phyloP scores from a whole-genome alignment of 2,329 filamentous ascomycete genomes.

The Sporothrix euskadiensis region DNA sequence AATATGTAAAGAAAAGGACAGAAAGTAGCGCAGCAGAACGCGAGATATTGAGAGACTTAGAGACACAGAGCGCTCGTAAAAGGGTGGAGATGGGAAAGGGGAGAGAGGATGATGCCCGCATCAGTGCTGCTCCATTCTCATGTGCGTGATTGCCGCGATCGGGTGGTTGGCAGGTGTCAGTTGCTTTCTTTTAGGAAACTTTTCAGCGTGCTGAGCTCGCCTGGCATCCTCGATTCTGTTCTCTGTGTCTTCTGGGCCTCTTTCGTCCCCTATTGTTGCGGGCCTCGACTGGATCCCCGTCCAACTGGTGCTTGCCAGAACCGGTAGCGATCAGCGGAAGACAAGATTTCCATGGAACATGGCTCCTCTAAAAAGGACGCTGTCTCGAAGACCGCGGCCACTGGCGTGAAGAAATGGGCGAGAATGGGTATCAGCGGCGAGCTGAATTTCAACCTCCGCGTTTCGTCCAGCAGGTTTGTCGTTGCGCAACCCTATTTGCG shows the following conservation, averaged over 20 bases:
- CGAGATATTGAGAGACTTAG: background rate
- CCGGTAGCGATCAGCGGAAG: slow-evolving; percentile 13
- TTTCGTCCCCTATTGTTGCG: slow-evolving; percentile 4
- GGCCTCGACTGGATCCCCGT: slow-evolving; percentile 9
- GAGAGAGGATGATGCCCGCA: background rate
- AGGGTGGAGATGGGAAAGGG: slow-evolving; percentile 9
- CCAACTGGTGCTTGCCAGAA: background rate
- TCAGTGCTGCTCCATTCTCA: slow-evolving; percentile 16
- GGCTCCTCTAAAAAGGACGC: background rate
- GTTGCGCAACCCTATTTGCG: background rate
- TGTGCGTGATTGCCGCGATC: slow-evolving; percentile 9
- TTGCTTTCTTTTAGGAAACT: background rate
- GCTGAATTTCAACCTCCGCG: slow-evolving; percentile 10
- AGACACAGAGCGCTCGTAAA: background rate
- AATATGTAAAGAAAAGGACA: background rate
- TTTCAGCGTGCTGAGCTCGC: background rate
- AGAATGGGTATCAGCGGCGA: background rate
- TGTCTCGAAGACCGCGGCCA: background rate
- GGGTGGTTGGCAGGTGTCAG: background rate
- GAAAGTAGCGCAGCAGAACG: background rate
- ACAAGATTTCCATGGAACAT: slow-evolving; percentile 23
- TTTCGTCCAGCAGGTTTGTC: background rate
- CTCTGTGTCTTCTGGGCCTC: background rate
- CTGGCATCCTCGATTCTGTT: background rate
- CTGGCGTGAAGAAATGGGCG: background rate